Percentiles rank a stretch among this genome's conserved stretches.
Evolutionary conservation across 148 eudicot species (phyloP).

Genomic region (Arctostaphylos glauca): DNA sequence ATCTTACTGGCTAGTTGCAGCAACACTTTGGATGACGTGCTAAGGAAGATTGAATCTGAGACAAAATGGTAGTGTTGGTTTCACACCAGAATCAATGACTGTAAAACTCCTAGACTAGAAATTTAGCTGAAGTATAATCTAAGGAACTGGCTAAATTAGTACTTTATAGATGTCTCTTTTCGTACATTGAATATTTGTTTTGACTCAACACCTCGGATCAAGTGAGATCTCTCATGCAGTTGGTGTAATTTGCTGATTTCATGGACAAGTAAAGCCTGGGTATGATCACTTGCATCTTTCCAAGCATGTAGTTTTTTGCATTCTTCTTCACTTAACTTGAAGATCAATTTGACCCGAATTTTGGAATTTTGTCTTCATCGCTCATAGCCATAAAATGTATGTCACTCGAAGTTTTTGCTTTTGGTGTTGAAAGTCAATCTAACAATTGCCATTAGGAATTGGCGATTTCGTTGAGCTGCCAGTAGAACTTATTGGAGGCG

Average conservation of each 20-base stretch:
- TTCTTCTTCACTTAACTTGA: conserved; percentile 2
- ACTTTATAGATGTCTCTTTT: neutral
- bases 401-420: neutral
- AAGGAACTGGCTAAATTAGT: neutral
- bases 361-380: neutral
- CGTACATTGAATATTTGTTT: neutral
- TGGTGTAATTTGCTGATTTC: neutral
- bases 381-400: neutral
- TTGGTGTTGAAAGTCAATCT: neutral
- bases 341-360: neutral
- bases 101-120: neutral
- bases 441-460: neutral
- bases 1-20: too few species aligned
- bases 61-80: neutral
- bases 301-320: neutral
- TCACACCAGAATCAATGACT: neutral
- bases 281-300: neutral
- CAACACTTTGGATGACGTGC: neutral
- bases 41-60: neutral
- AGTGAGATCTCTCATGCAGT: neutral
- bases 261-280: neutral
- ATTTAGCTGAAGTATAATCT: neutral
- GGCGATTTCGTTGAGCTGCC: too few species aligned
- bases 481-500: too few species aligned
- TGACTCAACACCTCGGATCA: neutral